phyloP scores from a whole-genome alignment of 2,329 filamentous ascomycete genomes.

The Neonectria ditissima region DNA sequence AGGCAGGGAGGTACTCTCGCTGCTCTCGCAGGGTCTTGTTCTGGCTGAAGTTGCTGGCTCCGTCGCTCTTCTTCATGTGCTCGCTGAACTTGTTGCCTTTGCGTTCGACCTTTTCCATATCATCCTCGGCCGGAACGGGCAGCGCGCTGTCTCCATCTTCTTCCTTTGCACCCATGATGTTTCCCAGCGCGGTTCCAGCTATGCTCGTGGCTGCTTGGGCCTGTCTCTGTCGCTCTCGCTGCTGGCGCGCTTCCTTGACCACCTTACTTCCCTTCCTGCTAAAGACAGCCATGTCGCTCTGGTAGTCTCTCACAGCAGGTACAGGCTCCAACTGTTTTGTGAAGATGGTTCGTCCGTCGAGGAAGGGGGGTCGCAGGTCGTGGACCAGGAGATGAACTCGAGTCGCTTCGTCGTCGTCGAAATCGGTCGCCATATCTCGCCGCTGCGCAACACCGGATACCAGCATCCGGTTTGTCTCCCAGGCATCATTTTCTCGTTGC shows the following conservation, averaged over 20 bases:
- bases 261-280: constrained; percentile 94
- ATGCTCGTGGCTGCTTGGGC: constrained; percentile 95
- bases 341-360: constrained; percentile 95
- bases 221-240: constrained; percentile 92
- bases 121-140: constrained; percentile 78
- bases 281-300: constrained; percentile 99
- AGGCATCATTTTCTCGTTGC: constrained; percentile 94
- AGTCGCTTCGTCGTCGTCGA: constrained; percentile 91
- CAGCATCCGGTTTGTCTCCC: constrained; percentile 99
- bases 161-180: constrained; percentile 95
- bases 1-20: constrained; percentile 91
- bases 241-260: constrained; percentile 89
- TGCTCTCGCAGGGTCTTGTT: constrained; percentile 93
- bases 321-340: constrained; percentile 97
- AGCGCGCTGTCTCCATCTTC: constrained; percentile 92
- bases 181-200: constrained; percentile 90
- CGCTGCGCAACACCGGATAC: constrained; percentile 95
- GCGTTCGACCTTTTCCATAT: constrained; percentile 63
- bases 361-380: constrained; percentile 91
- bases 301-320: constrained; percentile 89
- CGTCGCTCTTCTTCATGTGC: constrained; percentile 87
- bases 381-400: constrained; percentile 93
- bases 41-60: constrained; percentile 91
- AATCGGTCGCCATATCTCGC: constrained; percentile 82
- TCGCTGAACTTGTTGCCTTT: constrained; percentile 82